These are phyloP conservation scores for Tetrahymena malaccensis DNA, from an alignment of 73 alveolate species.

Conservation along the genomic window DNA sequence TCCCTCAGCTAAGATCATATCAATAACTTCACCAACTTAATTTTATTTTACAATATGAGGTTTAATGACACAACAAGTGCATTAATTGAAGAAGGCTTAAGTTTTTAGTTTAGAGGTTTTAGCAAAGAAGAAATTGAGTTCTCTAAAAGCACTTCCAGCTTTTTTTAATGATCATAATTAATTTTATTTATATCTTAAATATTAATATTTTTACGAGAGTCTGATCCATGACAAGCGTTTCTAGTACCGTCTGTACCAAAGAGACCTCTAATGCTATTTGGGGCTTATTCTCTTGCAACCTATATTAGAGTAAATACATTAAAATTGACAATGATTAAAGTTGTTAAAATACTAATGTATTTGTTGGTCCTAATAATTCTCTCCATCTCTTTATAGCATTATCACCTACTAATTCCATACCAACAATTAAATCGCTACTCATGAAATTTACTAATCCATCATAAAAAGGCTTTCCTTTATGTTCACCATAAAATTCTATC, in stretches of 20 bases:
- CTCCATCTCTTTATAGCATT: slow-evolving; percentile 88
- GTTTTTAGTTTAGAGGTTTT: slow-evolving; percentile 47
- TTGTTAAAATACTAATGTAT: slow-evolving; percentile 17
- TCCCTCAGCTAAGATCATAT: slow-evolving; percentile 89
- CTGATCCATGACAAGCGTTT: slow-evolving; percentile 94
- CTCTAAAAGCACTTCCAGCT: slow-evolving; percentile 85
- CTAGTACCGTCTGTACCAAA: slow-evolving; percentile 92
- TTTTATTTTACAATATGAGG: slow-evolving; percentile 86
- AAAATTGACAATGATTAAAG: neutral
- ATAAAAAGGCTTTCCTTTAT: slow-evolving; percentile 80
- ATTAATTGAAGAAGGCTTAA: slow-evolving; percentile 79
- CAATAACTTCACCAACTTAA: slow-evolving; percentile 87
- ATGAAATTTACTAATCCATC: slow-evolving; percentile 70
- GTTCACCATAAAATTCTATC: slow-evolving; percentile 74
- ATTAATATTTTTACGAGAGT: slow-evolving; percentile 38
- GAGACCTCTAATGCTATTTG: slow-evolving; percentile 81
- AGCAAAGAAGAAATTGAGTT: slow-evolving; percentile 78
- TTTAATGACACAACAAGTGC: slow-evolving; percentile 88
- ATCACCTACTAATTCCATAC: slow-evolving; percentile 88
- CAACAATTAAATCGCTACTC: slow-evolving; percentile 87
- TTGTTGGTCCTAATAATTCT: slow-evolving; percentile 90
- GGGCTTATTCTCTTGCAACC: slow-evolving; percentile 87
- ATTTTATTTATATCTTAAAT: neutral
- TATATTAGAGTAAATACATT: neutral
- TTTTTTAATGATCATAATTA: neutral